Conservation (phyloP, 139 green algal species). For the Micromonas pusilla region DNA sequence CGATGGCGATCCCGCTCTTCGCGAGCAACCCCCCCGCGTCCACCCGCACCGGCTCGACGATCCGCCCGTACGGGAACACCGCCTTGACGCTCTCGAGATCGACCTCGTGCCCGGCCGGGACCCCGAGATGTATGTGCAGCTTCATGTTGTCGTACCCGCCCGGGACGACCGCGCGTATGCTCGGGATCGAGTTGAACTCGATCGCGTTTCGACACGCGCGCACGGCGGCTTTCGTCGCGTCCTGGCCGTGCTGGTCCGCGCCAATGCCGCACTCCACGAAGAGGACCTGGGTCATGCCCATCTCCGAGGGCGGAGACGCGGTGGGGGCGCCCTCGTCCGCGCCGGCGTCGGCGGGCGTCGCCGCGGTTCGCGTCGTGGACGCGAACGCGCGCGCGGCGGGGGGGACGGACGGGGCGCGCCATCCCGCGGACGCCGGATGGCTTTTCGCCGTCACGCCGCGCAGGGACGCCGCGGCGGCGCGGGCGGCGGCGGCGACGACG, state of each 20-base stretch:
- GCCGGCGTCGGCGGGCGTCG: neutral
- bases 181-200: slow-evolving; percentile 48
- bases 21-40: slow-evolving; percentile 38
- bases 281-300: slow-evolving; percentile 6
- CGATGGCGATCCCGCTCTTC: slow-evolving; percentile 33
- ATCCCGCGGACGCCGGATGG: too few relatives aligned
- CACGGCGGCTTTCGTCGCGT: slow-evolving; percentile 38
- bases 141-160: slow-evolving; percentile 42
- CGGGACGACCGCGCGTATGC: slow-evolving; percentile 38
- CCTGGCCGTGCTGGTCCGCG: slow-evolving; percentile 31
- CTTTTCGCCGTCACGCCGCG: too few relatives aligned
- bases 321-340: neutral
- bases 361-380: too few relatives aligned
- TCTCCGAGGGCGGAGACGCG: neutral
- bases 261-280: slow-evolving; percentile 35
- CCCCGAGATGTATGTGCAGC: slow-evolving; percentile 43
- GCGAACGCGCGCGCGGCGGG: too few relatives aligned
- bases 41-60: slow-evolving; percentile 27
- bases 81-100: slow-evolving; percentile 28
- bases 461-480: too few relatives aligned
- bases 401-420: too few relatives aligned
- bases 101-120: slow-evolving; percentile 14
- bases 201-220: slow-evolving; percentile 46
- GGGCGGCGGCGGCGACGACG: too few relatives aligned
- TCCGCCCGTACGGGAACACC: slow-evolving; percentile 45